phyloP scores from a whole-genome alignment of 768 basidiomycete species.

The Macrocybe gigantea region DNA sequence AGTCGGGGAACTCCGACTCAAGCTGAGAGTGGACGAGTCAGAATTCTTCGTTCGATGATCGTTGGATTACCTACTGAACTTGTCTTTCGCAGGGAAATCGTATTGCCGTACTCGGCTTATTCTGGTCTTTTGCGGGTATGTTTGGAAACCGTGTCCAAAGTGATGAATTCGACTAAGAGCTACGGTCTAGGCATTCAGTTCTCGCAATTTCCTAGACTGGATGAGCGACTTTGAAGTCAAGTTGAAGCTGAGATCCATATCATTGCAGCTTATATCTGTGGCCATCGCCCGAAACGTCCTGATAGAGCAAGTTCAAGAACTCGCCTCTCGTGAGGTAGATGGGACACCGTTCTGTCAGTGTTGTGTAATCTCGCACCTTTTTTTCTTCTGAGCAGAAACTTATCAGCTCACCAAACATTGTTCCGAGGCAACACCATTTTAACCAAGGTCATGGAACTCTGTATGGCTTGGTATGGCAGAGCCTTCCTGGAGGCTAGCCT shows the following conservation, averaged over 20 bases:
- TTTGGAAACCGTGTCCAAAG: conserved; percentile 1
- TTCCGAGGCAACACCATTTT: conserved; percentile 65
- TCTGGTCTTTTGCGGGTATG: conserved; percentile 51
- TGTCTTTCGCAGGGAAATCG: conserved; percentile 54
- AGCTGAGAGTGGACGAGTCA: conserved; percentile 72
- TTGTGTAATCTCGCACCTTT: not conserved
- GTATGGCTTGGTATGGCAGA: conserved; percentile 80
- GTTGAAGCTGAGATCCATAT: conserved; percentile 58
- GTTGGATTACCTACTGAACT: conserved; percentile 5
- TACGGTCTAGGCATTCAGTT: conserved; percentile 38
- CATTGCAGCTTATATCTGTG: conserved; percentile 58
- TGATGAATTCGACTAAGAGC: conserved; percentile 3
- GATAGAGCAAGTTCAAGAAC: conserved; percentile 63
- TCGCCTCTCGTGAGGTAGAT: conserved; percentile 67
- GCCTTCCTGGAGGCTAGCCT: conserved; percentile 77
- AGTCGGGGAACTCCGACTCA: conserved; percentile 71
- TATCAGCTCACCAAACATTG: conserved; percentile 67
- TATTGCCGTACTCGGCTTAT: conserved; percentile 67
- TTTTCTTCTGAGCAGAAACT: not conserved
- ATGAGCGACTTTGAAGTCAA: conserved; percentile 65
- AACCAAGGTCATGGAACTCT: conserved; percentile 72
- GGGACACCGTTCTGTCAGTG: conserved; percentile 58
- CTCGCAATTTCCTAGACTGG: conserved; percentile 69
- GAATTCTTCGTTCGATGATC: conserved; percentile 13
- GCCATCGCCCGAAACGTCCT: conserved; percentile 63